Percentiles rank a stretch among this genome's conserved stretches.
Evolutionary conservation across 352 stramenopile species (phyloP).

Genomic region (Peronosclerospora sorghi): DNA sequence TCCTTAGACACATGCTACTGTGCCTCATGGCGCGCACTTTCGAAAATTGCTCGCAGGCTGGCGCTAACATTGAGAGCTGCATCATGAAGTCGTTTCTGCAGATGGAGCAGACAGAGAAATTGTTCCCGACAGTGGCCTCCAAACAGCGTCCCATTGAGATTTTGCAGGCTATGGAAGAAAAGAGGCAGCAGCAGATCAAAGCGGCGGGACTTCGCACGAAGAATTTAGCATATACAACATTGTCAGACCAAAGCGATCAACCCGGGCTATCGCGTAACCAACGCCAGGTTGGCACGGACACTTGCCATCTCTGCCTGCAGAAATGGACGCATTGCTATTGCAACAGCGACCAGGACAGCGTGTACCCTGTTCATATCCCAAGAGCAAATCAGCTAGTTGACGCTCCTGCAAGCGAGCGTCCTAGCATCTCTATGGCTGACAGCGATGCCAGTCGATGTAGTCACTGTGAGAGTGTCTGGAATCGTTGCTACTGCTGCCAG

Average conservation of each 20-base stretch:
- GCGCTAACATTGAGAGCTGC: slow-evolving; percentile 55
- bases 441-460: slow-evolving; percentile 60
- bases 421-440: slow-evolving; percentile 34
- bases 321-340: slow-evolving; percentile 86
- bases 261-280: slow-evolving; percentile 22
- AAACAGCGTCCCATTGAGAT: slow-evolving; percentile 53
- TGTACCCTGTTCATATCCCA: slow-evolving; percentile 34
- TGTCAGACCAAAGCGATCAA: slow-evolving; percentile 32
- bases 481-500: slow-evolving; percentile 69
- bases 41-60: slow-evolving; percentile 51
- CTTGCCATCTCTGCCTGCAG: slow-evolving; percentile 62
- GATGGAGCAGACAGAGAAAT: slow-evolving; percentile 40
- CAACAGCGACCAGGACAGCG: slow-evolving; percentile 66
- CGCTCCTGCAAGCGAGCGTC: slow-evolving; percentile 10
- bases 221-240: slow-evolving; percentile 28
- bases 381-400: slow-evolving; percentile 1
- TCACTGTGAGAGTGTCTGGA: slow-evolving; percentile 54
- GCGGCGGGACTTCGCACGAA: slow-evolving; percentile 45
- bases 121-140: slow-evolving; percentile 40
- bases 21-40: slow-evolving; percentile 64
- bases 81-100: slow-evolving; percentile 71
- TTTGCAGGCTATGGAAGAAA: slow-evolving; percentile 58
- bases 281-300: slow-evolving; percentile 50
- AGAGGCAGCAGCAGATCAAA: slow-evolving; percentile 60
- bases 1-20: slow-evolving; percentile 64